Base-by-base conservation (phyloP, 1,284 basidiomycete genomes). In the Xanthoconium separans region DNA sequence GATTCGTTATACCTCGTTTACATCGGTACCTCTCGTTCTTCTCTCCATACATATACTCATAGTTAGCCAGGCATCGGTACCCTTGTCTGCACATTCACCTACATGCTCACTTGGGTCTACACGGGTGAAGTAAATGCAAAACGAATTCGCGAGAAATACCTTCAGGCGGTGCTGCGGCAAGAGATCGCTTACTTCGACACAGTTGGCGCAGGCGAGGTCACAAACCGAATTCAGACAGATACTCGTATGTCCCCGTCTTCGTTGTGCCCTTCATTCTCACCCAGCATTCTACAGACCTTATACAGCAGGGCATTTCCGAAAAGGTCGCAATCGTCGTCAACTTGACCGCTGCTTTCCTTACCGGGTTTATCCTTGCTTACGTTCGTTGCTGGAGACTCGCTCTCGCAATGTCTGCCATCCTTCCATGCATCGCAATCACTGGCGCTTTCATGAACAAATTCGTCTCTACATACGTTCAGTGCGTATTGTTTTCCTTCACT, bases 151-250 rank as follows among this genome's bases (percentile, higher is more conserved):
- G 90, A 91, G 70, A 73, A 65, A 6, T 92, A 91, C 63, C 80
- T 95, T 5, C 73, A 79, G 51, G 84, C 91, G 4, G 73, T 93
- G 20, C 77, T 95, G 13, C 86, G 91, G 37, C 89, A 94, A 71
- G 87, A 95, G 70, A 85, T 92, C 53, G 87, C 89, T 10, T 98
- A 84, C 76, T 98, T 98, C 66, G 95, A 98, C 69, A 84, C 87
- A 20, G 84, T 98, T 51, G 95, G 96, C 24, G 89, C 95, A 6
- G 96, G 95, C 57, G 95, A 98, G 72, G 87, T 99, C 33, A 91
- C 96, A 3, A 97, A 94, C 2, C 87, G 95, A 5, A 33, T 33
- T 33, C 31, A 33, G 13, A 33, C 31, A 8, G 31, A 33, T 8
- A 93, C 88, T 18, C 88, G 88, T 89, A 65, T 59, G 83, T 74